Conservation (phyloP, 805 yeast species). For the Saturnispora silvae region DNA sequence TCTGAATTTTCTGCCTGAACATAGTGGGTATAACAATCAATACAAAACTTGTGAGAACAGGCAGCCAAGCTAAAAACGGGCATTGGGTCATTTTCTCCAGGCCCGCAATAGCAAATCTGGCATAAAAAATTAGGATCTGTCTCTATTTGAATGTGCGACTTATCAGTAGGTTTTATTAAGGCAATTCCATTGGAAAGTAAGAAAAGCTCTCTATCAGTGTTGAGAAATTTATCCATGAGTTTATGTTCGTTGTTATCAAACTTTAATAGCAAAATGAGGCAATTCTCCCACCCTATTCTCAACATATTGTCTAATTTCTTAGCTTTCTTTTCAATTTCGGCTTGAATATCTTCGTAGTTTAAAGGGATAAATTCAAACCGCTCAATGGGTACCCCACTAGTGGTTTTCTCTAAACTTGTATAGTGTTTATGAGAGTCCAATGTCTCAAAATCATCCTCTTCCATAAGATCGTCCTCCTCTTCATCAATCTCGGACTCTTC, state of each 20-base stretch:
- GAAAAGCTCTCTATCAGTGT: slow-evolving; percentile 25
- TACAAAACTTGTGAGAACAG: slow-evolving; percentile 68
- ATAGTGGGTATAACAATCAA: slow-evolving; percentile 56
- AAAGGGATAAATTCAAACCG: slow-evolving; percentile 21
- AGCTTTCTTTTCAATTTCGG: slow-evolving; percentile 21
- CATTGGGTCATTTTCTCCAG: slow-evolving; percentile 22
- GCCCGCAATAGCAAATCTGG: slow-evolving; percentile 62
- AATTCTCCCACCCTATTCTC: slow-evolving; percentile 29
- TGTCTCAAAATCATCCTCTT: slow-evolving; percentile 6
- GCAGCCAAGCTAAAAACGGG: slow-evolving; percentile 35
- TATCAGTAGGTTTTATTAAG: slow-evolving; percentile 24
- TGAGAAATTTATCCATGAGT: slow-evolving; percentile 43
- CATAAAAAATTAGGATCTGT: slow-evolving; percentile 35
- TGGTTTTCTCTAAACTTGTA: slow-evolving; percentile 16
- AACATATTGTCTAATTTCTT: slow-evolving; percentile 28
- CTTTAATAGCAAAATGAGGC: slow-evolving; percentile 35
- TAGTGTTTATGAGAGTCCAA: slow-evolving; percentile 2
- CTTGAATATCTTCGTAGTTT: slow-evolving; percentile 25
- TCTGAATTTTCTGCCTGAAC: slow-evolving; percentile 32
- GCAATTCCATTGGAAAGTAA: slow-evolving; percentile 21
- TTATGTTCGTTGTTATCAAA: slow-evolving; percentile 52
- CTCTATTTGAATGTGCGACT: slow-evolving; percentile 7
- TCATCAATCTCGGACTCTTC: slow-evolving; percentile 19
- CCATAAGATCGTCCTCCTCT: slow-evolving; percentile 14
- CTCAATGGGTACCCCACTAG: slow-evolving; percentile 17